Evolutionary conservation across 2,329 filamentous ascomycete species (phyloP).

Genomic region (Aspergillus aculeatus): DNA sequence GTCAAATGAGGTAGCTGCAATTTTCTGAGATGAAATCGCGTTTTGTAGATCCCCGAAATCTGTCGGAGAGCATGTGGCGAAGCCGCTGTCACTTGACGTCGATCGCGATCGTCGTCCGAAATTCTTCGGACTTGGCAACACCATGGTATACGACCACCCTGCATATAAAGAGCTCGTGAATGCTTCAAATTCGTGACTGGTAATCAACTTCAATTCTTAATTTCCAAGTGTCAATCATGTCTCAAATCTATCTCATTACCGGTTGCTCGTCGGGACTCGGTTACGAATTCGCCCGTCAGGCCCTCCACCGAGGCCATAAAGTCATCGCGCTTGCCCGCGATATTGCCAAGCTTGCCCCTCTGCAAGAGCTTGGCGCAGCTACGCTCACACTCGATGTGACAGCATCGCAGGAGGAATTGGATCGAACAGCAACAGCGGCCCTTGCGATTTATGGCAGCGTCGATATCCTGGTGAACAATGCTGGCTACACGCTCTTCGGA

Average conservation of each 20-base stretch:
- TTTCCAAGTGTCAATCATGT: neutral
- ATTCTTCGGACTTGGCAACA: neutral
- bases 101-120: neutral
- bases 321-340: constrained; percentile 39
- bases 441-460: constrained; percentile 25
- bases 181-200: neutral
- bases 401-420: constrained; percentile 16
- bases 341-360: constrained; percentile 22
- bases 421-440: constrained; percentile 19
- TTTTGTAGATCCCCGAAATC: constrained; percentile 1
- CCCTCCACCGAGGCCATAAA: constrained; percentile 31
- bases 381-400: constrained; percentile 29
- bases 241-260: constrained; percentile 37
- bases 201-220: neutral
- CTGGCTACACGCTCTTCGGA: constrained; percentile 29
- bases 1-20: neutral
- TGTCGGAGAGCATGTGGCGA: constrained; percentile 1
- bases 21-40: neutral
- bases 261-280: constrained; percentile 39
- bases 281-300: constrained; percentile 25
- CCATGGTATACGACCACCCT: neutral
- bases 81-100: neutral
- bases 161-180: neutral
- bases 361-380: constrained; percentile 27
- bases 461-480: constrained; percentile 40